phyloP scores from a whole-genome alignment of 441 rosid species.

The Pelargonium citronellum region DNA sequence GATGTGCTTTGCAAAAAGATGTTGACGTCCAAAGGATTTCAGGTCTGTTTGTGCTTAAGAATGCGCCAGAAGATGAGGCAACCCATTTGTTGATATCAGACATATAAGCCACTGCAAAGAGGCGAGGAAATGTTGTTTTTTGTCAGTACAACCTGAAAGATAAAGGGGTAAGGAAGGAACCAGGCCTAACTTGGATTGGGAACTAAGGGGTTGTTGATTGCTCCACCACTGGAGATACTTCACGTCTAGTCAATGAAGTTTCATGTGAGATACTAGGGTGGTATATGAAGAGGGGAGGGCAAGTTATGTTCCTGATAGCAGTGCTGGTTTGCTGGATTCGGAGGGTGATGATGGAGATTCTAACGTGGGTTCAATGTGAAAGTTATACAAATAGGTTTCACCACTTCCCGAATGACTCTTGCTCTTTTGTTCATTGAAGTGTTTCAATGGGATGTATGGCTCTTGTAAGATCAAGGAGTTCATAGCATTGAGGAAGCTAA shows the following conservation, averaged over 20 bases:
- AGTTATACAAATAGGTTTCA: too few species aligned
- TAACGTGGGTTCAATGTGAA: too few species aligned
- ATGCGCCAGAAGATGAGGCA: conserved; percentile 73
- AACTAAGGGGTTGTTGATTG: conserved; percentile 53
- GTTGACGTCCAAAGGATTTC: conserved; percentile 56
- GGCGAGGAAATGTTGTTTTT: conserved; percentile 58
- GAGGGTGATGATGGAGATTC: conserved; percentile 12
- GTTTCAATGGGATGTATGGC: too few species aligned
- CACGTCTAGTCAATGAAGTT: conserved; percentile 59
- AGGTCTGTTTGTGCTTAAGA: conserved; percentile 53
- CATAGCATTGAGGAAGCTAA: too few species aligned
- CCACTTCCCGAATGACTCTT: too few species aligned
- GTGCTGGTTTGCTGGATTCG: conserved; percentile 46
- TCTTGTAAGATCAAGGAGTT: too few species aligned
- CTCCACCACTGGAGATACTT: conserved; percentile 58
- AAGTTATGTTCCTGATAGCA: conserved; percentile 39
- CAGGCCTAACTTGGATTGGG: conserved; percentile 89
- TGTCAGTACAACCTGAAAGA: conserved; percentile 59
- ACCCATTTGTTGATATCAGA: conserved; percentile 68
- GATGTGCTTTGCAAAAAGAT: conserved; percentile 74
- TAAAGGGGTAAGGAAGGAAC: conserved; percentile 69
- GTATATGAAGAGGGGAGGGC: conserved; percentile 55
- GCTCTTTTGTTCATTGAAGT: too few species aligned
- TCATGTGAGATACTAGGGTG: conserved; percentile 72
- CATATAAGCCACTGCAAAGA: conserved; percentile 62